Conservation (phyloP, 2,329 filamentous ascomycete species). For the Anisogramma anomala region DNA sequence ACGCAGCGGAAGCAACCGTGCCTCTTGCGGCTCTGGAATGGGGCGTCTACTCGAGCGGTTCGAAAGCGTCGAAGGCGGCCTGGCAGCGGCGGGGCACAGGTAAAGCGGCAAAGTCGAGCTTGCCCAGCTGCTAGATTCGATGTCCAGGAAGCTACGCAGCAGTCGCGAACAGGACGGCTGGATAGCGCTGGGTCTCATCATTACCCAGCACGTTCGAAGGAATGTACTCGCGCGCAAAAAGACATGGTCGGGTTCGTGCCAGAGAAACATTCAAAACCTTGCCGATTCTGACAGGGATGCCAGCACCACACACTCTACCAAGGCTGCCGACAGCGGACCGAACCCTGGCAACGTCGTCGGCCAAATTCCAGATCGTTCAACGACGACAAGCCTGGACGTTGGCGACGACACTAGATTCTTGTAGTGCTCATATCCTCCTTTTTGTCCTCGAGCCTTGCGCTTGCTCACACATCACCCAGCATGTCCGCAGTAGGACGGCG, state of each 20-base stretch:
- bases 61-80: background rate
- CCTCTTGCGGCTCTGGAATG: background rate
- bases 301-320: no score
- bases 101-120: constrained; percentile 11
- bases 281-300: constrained; percentile 9
- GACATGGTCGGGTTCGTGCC: no score
- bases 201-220: background rate
- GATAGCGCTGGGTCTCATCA: constrained; percentile 6
- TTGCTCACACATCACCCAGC: constrained; percentile 15
- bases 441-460: constrained; percentile 4
- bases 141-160: constrained; percentile 8
- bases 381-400: background rate
- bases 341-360: constrained; percentile 1
- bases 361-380: background rate
- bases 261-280: no score
- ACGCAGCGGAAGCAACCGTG: constrained; percentile 2
- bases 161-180: constrained; percentile 14
- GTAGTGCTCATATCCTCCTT: background rate
- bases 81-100: constrained; percentile 12
- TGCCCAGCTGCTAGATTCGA: constrained; percentile 2
- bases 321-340: constrained; percentile 1
- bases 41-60: background rate
- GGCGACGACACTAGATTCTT: no score
- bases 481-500: constrained; percentile 46
- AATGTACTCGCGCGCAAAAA: background rate